phyloP scores from a whole-genome alignment of 106 monocot species.

The Dioscorea zingiberensis region DNA sequence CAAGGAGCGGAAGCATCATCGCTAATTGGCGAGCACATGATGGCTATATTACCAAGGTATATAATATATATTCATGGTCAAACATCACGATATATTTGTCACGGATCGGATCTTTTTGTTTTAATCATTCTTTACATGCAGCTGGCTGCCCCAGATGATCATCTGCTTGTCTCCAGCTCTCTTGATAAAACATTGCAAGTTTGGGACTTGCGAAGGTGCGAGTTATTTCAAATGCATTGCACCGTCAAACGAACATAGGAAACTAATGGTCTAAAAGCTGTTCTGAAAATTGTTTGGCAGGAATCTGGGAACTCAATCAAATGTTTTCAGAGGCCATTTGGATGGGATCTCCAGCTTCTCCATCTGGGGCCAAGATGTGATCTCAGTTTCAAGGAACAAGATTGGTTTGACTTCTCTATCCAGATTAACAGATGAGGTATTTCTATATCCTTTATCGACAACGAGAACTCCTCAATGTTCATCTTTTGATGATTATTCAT shows the following conservation, averaged over 20 bases:
- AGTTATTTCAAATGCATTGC: neutral
- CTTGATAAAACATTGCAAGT: slow-evolving; percentile 86
- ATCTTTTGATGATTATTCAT: neutral
- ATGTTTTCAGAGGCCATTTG: slow-evolving; percentile 69
- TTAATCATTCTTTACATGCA: slow-evolving; percentile 22
- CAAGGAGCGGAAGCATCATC: slow-evolving; percentile 69
- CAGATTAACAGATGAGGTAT: slow-evolving; percentile 36
- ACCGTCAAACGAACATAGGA: too few relatives aligned
- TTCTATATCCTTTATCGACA: neutral
- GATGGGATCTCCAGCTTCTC: slow-evolving; percentile 87
- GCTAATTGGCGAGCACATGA: slow-evolving; percentile 89
- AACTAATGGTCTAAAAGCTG: neutral
- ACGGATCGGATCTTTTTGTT: neutral
- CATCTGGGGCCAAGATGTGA: slow-evolving; percentile 81
- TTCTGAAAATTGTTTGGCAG: slow-evolving; percentile 21
- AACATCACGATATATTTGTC: too few relatives aligned
- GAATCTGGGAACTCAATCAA: slow-evolving; percentile 59
- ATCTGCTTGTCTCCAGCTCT: slow-evolving; percentile 92
- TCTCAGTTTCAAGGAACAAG: slow-evolving; percentile 84
- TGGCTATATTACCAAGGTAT: slow-evolving; percentile 88
- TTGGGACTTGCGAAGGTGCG: slow-evolving; percentile 91
- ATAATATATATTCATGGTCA: neutral
- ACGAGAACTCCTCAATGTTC: neutral
- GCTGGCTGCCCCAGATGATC: slow-evolving; percentile 76
- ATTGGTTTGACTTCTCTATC: slow-evolving; percentile 82